These are phyloP conservation scores for Cryptomeria japonica DNA, from an alignment of 75 land plant species.

Conservation along the genomic window DNA sequence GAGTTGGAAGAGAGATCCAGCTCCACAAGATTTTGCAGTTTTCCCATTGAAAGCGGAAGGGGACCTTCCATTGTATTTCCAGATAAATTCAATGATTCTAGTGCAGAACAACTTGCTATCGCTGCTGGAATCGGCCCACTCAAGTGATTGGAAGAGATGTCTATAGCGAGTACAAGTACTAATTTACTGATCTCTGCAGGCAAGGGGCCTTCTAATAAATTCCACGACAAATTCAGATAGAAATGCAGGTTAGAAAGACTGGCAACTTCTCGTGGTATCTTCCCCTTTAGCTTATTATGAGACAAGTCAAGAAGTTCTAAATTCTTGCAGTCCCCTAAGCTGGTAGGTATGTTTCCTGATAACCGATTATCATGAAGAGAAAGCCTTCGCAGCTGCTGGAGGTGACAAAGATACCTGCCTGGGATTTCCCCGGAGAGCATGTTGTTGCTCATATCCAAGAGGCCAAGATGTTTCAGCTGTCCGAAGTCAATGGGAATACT, in stretches of 20 bases:
- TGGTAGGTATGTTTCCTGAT: conserved; percentile 24
- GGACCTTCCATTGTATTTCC: conserved; percentile 28
- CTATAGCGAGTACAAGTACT: not conserved
- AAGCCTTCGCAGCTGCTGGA: conserved; percentile 13
- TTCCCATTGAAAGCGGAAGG: conserved; percentile 21
- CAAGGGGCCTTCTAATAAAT: conserved; percentile 26
- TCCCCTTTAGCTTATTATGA: conserved; percentile 7
- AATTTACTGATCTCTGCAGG: conserved; percentile 18
- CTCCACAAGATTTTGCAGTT: conserved; percentile 5
- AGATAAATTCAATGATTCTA: conserved; percentile 19
- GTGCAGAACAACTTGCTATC: conserved; percentile 20
- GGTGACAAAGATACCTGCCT: conserved; percentile 10
- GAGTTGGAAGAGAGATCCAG: conserved; percentile 33
- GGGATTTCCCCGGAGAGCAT: conserved; percentile 32
- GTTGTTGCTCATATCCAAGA: conserved; percentile 21
- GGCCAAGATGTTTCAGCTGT: conserved; percentile 26
- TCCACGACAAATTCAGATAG: not conserved
- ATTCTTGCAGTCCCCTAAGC: conserved; percentile 9
- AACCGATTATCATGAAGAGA: conserved; percentile 31
- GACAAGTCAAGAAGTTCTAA: conserved; percentile 21
- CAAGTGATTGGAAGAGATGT: not conserved
- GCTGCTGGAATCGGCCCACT: conserved; percentile 1
- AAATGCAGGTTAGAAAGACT: not conserved
- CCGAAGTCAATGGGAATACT: conserved; percentile 49
- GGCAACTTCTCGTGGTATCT: not conserved